Conservation (phyloP, 1,139 yeast genomes). For the Suhomyces panamericanus region DNA sequence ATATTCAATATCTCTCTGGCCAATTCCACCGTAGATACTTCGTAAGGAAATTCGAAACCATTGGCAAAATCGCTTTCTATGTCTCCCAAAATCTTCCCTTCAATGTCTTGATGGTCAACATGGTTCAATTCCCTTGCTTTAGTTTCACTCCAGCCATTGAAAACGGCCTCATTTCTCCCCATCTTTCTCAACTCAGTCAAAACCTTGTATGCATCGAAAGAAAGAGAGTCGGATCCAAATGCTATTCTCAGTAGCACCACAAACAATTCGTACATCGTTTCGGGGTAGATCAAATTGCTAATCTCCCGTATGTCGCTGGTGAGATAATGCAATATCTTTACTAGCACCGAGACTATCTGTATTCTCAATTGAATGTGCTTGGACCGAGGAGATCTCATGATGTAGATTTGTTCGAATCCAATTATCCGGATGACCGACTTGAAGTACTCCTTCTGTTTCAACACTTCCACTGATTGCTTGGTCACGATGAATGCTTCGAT, state of each 20-base stretch:
- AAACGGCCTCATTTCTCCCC: constrained; percentile 29
- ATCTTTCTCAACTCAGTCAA: constrained; percentile 30
- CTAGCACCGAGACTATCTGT: constrained; percentile 41
- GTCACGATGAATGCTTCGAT: constrained; percentile 45
- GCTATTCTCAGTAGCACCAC: constrained; percentile 59
- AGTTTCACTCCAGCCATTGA: constrained; percentile 44
- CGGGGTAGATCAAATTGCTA: constrained; percentile 39
- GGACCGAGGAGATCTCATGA: constrained; percentile 51
- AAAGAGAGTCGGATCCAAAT: constrained; percentile 47
- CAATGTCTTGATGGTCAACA: constrained; percentile 16
- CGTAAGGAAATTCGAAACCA: constrained; percentile 64
- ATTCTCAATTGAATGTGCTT: constrained; percentile 41
- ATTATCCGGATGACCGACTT: constrained; percentile 47
- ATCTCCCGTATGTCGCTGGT: constrained; percentile 33
- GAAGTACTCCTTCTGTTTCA: constrained; percentile 40
- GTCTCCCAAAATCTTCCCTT: constrained; percentile 26
- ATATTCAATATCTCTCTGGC: constrained; percentile 71
- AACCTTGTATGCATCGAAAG: constrained; percentile 37
- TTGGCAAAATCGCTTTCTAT: constrained; percentile 48
- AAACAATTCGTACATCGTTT: constrained; percentile 48
- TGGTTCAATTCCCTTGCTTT: constrained; percentile 45
- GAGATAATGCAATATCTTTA: constrained; percentile 35
- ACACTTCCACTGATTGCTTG: constrained; percentile 29
- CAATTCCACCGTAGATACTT: constrained; percentile 62
- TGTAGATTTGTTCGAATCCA: constrained; percentile 52